Percentiles rank a stretch among this genome's conserved stretches.
These are phyloP conservation scores for Aspergillus carlsbadensis DNA, from an alignment of 495 filamentous ascomycete species.

Conservation along the genomic window DNA sequence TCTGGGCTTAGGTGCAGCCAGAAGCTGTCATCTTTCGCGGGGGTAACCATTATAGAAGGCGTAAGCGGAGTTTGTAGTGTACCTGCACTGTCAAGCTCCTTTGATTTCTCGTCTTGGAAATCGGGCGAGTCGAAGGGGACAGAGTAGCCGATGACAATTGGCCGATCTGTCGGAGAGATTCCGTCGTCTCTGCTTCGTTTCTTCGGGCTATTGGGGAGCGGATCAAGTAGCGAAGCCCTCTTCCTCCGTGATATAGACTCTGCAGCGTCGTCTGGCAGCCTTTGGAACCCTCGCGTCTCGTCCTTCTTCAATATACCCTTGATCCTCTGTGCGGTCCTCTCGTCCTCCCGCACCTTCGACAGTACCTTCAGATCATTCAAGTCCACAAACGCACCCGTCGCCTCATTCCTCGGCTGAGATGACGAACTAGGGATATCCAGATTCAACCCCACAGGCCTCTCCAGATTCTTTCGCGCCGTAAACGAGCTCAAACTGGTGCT, in stretches of 20 bases:
- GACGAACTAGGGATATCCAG: conserved; percentile 43
- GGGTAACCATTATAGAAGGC: conserved; percentile 64
- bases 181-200: conserved; percentile 41
- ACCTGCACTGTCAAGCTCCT: conserved; percentile 31
- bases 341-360: conserved; percentile 35
- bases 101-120: conserved; percentile 26
- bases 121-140: conserved; percentile 59
- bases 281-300: conserved; percentile 18
- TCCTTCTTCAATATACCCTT: conserved; percentile 28
- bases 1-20: conserved; percentile 47
- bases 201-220: conserved; percentile 16
- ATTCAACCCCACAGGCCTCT: conserved; percentile 57
- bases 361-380: conserved; percentile 42
- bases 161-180: conserved; percentile 71
- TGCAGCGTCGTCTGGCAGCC: conserved; percentile 19
- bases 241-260: conserved; percentile 6
- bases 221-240: conserved; percentile 20
- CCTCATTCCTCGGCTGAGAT: conserved; percentile 13
- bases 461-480: conserved; percentile 21
- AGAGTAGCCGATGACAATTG: conserved; percentile 77
- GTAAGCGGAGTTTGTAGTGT: conserved; percentile 41
- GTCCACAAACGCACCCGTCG: conserved; percentile 33
- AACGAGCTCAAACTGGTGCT: background rate
- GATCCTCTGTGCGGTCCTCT: conserved; percentile 29
- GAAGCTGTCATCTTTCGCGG: conserved; percentile 60